Evolutionary conservation across 345 rosid genomes (phyloP), one percentile per base, ranked within the genome.

Genomic region (Ailanthus altissimus): DNA sequence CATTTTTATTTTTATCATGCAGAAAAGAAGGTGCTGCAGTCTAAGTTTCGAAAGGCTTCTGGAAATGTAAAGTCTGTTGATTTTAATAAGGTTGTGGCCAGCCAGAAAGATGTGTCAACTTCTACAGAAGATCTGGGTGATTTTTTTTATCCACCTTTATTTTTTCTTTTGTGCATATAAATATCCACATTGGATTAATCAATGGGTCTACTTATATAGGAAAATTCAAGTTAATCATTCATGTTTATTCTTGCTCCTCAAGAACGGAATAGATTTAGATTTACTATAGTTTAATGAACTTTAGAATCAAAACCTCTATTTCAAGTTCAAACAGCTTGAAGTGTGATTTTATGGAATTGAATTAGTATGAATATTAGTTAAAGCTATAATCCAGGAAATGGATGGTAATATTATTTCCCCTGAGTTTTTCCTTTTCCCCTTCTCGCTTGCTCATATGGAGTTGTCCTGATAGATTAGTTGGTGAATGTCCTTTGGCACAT

Each of bases 11-110:
- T 71, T 26, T 62, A 50, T 74, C 60, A 53, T 53, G 23, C 98
- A 97, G 99, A 97, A 88, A 97, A 94, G 93, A 94, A 94, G 85
- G 76, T 89, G 59, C 77, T 97, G 87, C 98, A 91, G 83, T 90
- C 94, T 60, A 94, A 89, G 88, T 77, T 94, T 77, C 88, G 90
- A 74, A 92, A 92, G 81, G 91, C 96, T 80, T 89, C 92, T 61
- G 73, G 80, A 5, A 75, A 88, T 75, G 89, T 85, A 74, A 91
- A 88, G 79, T 81, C 91, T 79, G 7, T 72, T 73, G 91, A 87
- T 77, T 66, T 75, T 42, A 65, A 68, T 60, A 85, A 78, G 85
- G 85, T 75, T 77, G 61, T 85, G 56, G 65, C 76, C 60, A 77
- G 75, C 74, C 87, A 82, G 77, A 94, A 89, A 77, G 90, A 91